A percentile compares a stretch with the other conserved stretches of the same genome.
phyloP scores from a whole-genome alignment of 768 basidiomycete genomes.

The Lentinula aciculospora region DNA sequence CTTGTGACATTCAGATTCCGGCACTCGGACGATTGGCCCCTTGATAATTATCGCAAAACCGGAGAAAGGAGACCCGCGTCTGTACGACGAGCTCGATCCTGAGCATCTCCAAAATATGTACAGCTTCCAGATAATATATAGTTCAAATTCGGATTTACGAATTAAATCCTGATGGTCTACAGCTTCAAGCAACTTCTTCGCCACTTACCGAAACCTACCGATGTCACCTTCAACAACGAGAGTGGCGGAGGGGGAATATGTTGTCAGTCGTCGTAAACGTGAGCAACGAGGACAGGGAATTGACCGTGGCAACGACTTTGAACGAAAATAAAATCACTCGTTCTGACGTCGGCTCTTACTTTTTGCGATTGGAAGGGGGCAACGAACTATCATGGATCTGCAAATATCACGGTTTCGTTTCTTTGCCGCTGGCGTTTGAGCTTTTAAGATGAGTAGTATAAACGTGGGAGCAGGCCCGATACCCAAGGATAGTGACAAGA shows the following conservation, averaged over 20 bases:
- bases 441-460: neutral
- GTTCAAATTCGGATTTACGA: neutral
- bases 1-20: too few species aligned
- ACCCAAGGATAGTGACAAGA: neutral
- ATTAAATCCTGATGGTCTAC: neutral
- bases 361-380: neutral
- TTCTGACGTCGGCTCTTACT: slow-evolving; percentile 1
- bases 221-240: neutral
- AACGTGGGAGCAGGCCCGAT: slow-evolving; percentile 1
- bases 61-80: neutral
- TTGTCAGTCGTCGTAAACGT: neutral
- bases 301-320: neutral
- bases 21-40: neutral
- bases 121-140: neutral
- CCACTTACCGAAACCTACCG: too few species aligned
- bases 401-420: slow-evolving; percentile 1
- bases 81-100: neutral
- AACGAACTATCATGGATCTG: neutral
- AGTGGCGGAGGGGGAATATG: neutral
- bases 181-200: too few species aligned
- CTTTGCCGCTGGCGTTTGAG: slow-evolving; percentile 1
- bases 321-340: neutral
- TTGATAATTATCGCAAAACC: neutral
- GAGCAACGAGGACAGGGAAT: neutral
- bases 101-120: neutral